Evolutionary conservation across 768 basidiomycete species (phyloP).

Genomic region (Tylopilus sp.): DNA sequence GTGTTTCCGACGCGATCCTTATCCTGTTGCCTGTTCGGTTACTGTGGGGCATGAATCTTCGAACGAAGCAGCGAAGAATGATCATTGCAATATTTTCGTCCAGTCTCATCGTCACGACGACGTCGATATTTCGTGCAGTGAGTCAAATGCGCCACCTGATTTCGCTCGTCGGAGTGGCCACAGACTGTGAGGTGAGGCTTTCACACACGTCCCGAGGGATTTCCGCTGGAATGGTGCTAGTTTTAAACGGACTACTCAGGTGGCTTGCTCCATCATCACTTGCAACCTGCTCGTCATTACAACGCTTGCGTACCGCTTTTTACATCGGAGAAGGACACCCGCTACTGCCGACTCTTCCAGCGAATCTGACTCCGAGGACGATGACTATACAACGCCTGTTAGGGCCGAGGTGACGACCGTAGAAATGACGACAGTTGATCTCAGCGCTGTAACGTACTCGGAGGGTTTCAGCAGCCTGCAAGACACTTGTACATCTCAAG

Average conservation of each 20-base stretch:
- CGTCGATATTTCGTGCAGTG: slow-evolving; percentile 12
- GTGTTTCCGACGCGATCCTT: slow-evolving; percentile 2
- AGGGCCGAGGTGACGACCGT: not conserved
- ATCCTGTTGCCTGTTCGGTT: slow-evolving; percentile 6
- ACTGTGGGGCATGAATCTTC: slow-evolving; percentile 6
- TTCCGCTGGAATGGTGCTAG: not conserved
- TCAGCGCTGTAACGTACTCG: not conserved
- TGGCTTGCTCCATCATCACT: slow-evolving; percentile 13
- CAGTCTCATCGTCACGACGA: slow-evolving; percentile 8
- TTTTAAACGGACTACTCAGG: slow-evolving; percentile 7
- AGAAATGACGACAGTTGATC: slow-evolving; percentile 14
- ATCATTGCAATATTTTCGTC: slow-evolving; percentile 13
- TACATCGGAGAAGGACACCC: not conserved
- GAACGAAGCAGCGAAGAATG: slow-evolving; percentile 1
- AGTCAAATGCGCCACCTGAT: slow-evolving; percentile 6
- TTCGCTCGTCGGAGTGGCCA: slow-evolving; percentile 8
- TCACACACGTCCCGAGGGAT: not conserved
- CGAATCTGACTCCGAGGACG: slow-evolving; percentile 6
- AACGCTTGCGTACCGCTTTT: slow-evolving; percentile 16
- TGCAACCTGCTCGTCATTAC: slow-evolving; percentile 22
- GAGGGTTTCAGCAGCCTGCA: not conserved
- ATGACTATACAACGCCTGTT: slow-evolving; percentile 9
- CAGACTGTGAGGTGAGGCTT: slow-evolving; percentile 15
- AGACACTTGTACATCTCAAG: not conserved
- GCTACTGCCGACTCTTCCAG: not conserved